These are phyloP conservation scores for Diaporthe ampelina DNA, from an alignment of 2,329 filamentous ascomycete species.

Conservation along the genomic window DNA sequence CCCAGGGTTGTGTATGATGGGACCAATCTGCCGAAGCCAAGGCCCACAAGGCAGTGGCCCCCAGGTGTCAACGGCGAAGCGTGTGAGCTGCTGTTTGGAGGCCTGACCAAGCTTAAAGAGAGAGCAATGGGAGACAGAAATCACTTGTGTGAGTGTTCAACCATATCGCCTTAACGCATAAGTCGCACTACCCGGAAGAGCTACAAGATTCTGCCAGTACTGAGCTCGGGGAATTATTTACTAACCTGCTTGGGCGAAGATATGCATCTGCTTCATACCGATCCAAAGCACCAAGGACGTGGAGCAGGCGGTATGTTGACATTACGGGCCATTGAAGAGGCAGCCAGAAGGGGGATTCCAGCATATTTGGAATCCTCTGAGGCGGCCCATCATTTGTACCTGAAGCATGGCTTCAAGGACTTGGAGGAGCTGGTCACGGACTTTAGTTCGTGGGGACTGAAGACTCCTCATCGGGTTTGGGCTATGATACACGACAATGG, in stretches of 20 bases:
- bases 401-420: slow-evolving; percentile 56
- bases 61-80: slow-evolving; percentile 50
- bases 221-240: no score
- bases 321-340: slow-evolving; percentile 54
- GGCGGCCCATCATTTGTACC: slow-evolving; percentile 53
- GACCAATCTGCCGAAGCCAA: slow-evolving; percentile 43
- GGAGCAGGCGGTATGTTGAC: slow-evolving; percentile 56
- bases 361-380: slow-evolving; percentile 55
- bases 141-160: slow-evolving; percentile 48
- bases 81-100: slow-evolving; percentile 50
- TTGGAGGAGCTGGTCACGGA: slow-evolving; percentile 48
- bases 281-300: slow-evolving; percentile 57
- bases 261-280: slow-evolving; percentile 55
- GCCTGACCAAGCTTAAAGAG: slow-evolving; percentile 42
- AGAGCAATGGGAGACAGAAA: slow-evolving; percentile 45
- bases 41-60: slow-evolving; percentile 43
- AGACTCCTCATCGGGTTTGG: slow-evolving; percentile 45
- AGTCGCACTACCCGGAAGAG: background rate
- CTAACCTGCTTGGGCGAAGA: slow-evolving; percentile 46
- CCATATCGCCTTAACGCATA: background rate
- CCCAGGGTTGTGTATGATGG: slow-evolving; percentile 32
- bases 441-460: slow-evolving; percentile 50
- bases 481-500: slow-evolving; percentile 45
- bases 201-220: background rate
- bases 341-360: slow-evolving; percentile 50